A percentile compares a stretch with the other conserved stretches of the same genome.
Conservation (phyloP, 2,329 filamentous ascomycete species). For the Apiospora malaysiana region DNA sequence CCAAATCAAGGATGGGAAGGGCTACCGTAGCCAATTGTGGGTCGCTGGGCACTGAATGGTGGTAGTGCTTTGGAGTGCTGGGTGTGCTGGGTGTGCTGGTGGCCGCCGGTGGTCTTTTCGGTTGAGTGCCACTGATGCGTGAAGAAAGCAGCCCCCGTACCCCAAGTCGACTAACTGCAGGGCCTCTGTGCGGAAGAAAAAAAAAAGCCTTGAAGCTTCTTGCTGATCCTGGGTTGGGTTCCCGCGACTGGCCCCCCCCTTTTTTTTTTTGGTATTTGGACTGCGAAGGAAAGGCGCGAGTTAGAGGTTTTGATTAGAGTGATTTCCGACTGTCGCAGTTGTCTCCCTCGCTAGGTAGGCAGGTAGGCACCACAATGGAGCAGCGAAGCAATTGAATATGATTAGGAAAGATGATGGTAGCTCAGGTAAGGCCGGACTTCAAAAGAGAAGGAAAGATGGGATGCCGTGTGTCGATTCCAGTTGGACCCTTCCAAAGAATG, state of each 20-base stretch:
- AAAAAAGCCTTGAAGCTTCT: background rate
- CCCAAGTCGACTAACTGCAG: background rate
- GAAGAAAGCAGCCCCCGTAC: background rate
- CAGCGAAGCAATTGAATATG: background rate
- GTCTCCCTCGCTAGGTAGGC: background rate
- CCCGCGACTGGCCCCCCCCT: background rate
- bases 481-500: background rate
- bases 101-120: background rate
- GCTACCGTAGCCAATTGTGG: slow-evolving; percentile 3
- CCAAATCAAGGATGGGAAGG: background rate
- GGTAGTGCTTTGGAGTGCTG: background rate
- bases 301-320: slow-evolving; percentile 5
- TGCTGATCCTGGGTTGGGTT: background rate
- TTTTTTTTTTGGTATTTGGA: background rate
- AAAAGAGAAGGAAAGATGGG: background rate
- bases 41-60: too few relatives aligned
- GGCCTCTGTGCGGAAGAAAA: background rate
- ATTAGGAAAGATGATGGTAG: background rate
- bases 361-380: background rate
- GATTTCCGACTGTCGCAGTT: background rate
- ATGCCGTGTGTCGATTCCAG: slow-evolving; percentile 1
- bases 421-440: background rate
- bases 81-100: background rate
- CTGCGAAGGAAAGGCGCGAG: background rate
- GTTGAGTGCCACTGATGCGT: background rate